Evolutionary conservation across 805 yeast species (phyloP).

Genomic region (Crinitomyces ghanaensis): DNA sequence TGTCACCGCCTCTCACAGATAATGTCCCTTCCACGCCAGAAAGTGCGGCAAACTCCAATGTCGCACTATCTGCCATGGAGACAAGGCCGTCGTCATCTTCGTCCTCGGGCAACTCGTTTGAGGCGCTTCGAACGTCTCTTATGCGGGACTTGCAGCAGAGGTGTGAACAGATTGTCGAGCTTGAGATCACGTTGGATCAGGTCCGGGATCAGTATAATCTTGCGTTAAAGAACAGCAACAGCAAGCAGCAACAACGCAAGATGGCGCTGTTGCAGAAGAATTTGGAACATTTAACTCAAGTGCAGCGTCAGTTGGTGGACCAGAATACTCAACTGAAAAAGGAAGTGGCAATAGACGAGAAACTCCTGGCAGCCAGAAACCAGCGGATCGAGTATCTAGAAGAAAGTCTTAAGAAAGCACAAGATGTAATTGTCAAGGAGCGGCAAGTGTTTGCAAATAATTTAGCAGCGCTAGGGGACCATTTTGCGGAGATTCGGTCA

Average conservation of each 20-base stretch:
- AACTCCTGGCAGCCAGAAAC: conserved; percentile 46
- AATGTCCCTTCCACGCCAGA: no score
- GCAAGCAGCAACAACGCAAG: conserved; percentile 32
- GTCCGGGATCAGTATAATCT: conserved; percentile 27
- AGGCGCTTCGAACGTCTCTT: conserved; percentile 46
- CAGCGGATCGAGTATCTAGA: conserved; percentile 47
- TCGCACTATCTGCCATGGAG: no score
- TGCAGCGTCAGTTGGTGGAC: conserved; percentile 49
- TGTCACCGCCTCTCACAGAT: no score
- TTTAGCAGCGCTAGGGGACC: conserved; percentile 11
- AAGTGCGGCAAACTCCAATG: no score
- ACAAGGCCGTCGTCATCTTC: no score
- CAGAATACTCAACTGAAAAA: conserved; percentile 47
- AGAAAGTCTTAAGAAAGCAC: conserved; percentile 33
- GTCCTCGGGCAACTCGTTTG: no score
- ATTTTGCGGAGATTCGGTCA: conserved; percentile 9
- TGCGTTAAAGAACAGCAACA: conserved; percentile 17
- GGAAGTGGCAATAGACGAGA: conserved; percentile 44
- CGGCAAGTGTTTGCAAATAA: conserved; percentile 35
- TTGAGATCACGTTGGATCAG: conserved; percentile 34
- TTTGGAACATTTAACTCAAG: conserved; percentile 43
- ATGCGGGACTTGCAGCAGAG: conserved; percentile 18
- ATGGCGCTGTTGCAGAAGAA: conserved; percentile 46
- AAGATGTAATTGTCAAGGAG: conserved; percentile 37
- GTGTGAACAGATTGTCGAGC: conserved; percentile 29